Evolutionary conservation across 2,329 filamentous ascomycete genomes (phyloP), one percentile per base, ranked within the genome.

Genomic region (Diaporthe capsici): DNA sequence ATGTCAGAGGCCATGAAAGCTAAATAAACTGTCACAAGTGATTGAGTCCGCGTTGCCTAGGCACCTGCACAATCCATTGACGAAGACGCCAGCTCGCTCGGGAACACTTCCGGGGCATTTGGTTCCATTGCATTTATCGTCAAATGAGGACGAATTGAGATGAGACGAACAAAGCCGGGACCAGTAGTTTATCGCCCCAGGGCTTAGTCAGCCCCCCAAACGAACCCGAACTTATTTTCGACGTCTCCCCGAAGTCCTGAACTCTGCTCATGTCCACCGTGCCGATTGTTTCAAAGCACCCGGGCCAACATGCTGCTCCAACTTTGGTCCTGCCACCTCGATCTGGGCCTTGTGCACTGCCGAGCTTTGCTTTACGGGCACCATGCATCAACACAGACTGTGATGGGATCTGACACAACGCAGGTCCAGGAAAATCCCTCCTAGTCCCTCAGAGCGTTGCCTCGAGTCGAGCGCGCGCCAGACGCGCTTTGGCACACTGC

Each of bases 161-260:
- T 53, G 22, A 12, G 47, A 68, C 28, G 65, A 53, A 22, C 13
- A 20, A 25, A 53, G 20, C 12, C 61, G 22, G 42, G 28, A 4
- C 65, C 31, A 53, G 22, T 53, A 13, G 10, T 15, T 57, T 42
- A 7, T 39, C 8, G 22, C 25, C 13, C 4, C 7, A 31, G 4
- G 13, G 34, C 47, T 53, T 53, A 53, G 65, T 53, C 47, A 53
- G 31, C 63, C 42, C 34, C 15, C n/a, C 22, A 61, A 20, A 28
- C n/a, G 22, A 55, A 22, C 47, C n/a, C 37, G 15, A 70, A 55
- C 15, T 42, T 70, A 31, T 70, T 55, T 15, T 55, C 49, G 34
- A 70, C 49, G 65, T 70, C 65, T n/a, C 65, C 49, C 65, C 65
- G 65, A 70, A 70, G 65, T 70, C 49, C 65, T 55, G 65, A 70